These are phyloP conservation scores for Mollisiaceae sp. DNA, from an alignment of 2,329 filamentous ascomycete species.

Conservation along the genomic window DNA sequence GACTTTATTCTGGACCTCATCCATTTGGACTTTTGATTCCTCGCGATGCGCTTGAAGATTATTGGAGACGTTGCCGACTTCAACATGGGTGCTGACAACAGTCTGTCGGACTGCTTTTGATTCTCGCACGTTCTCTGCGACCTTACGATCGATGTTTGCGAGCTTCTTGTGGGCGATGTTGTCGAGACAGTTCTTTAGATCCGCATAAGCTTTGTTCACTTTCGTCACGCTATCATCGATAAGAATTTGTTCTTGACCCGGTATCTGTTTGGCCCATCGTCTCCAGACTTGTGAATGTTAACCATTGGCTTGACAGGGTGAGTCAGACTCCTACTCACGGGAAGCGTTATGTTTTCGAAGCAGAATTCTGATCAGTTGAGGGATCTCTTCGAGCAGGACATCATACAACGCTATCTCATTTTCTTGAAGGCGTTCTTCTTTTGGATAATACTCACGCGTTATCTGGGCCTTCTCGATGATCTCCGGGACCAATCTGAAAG, in stretches of 20 bases:
- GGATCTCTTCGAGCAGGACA: background rate
- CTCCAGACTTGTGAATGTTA: background rate
- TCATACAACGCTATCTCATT: background rate
- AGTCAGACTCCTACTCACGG: background rate
- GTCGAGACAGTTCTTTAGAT: conserved; percentile 8
- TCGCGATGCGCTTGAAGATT: conserved; percentile 5
- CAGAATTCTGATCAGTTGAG: conserved; percentile 5
- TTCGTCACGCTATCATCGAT: background rate
- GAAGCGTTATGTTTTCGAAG: background rate
- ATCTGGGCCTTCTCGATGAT: conserved; percentile 2
- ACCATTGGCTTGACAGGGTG: background rate
- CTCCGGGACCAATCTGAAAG: background rate
- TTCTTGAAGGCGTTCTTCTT: background rate
- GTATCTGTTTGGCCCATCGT: background rate
- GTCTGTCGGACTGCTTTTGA: background rate
- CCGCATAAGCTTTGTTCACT: background rate
- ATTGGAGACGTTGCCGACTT: background rate
- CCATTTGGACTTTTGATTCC: background rate
- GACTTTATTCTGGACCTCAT: background rate
- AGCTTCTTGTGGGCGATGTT: conserved; percentile 2
- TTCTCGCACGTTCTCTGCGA: background rate
- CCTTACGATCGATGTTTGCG: background rate
- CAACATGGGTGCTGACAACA: background rate
- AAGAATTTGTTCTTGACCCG: background rate
- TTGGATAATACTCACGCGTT: background rate